Conservation (phyloP, 176 grass and related monocot species). For the Paspalum vaginatum region DNA sequence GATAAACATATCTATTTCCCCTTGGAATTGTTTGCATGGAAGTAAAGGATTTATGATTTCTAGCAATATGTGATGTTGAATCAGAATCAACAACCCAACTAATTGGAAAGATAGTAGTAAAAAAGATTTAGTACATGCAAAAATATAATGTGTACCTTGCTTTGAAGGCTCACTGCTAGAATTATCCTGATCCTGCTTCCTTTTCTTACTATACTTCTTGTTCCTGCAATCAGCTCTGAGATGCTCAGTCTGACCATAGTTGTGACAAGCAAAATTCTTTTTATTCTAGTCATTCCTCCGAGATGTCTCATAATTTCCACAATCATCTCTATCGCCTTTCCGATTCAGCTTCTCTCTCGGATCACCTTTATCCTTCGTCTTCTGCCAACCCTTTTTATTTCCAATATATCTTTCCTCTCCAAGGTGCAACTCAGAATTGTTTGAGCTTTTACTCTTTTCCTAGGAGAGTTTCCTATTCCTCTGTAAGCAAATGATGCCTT, state of each 20-base stretch:
- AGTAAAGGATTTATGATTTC: not conserved
- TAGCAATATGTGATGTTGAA: conserved; percentile 15
- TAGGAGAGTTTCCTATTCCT: not conserved
- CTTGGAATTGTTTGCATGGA: conserved; percentile 2
- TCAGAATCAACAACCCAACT: conserved; percentile 7
- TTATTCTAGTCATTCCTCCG: not conserved
- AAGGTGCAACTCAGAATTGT: conserved; percentile 10
- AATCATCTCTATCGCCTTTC: not conserved
- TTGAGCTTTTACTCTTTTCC: not conserved
- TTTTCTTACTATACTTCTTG: not conserved
- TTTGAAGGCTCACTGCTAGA: not conserved
- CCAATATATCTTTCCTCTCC: not conserved
- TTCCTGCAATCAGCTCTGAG: not conserved
- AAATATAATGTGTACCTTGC: not conserved
- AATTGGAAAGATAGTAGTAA: not conserved
- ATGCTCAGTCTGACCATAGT: not conserved
- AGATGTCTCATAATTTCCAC: not conserved
- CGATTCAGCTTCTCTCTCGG: not conserved
- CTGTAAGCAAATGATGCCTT: not conserved
- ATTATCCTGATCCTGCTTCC: not conserved
- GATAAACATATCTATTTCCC: conserved; percentile 18
- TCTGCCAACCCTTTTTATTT: not conserved
- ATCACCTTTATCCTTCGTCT: not conserved
- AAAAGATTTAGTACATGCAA: conserved; percentile 25
- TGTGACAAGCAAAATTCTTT: not conserved